These are phyloP conservation scores for Paraconiothyrium brasiliense DNA, from an alignment of 2,329 filamentous ascomycete genomes.

Conservation along the genomic window DNA sequence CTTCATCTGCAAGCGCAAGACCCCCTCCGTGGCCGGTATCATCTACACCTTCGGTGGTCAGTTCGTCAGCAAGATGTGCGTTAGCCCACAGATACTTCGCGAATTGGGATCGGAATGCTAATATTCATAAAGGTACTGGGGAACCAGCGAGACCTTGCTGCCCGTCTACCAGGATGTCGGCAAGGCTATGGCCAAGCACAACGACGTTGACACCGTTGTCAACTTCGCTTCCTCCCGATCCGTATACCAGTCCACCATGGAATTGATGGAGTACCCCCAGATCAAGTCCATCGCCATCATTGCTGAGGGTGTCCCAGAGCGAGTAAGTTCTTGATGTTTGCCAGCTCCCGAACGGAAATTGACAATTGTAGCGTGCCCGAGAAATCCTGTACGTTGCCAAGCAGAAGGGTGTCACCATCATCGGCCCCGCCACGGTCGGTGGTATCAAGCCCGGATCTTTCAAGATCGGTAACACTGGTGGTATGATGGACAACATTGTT, in stretches of 20 bases:
- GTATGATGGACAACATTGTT: conserved; percentile 99
- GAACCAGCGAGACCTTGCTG: conserved; percentile 97
- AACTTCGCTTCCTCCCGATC: conserved; percentile 99
- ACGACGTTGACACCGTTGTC: conserved; percentile 95
- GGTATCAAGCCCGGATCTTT: conserved; percentile 99
- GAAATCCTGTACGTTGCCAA: conserved; percentile 96
- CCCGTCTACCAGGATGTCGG: conserved; percentile 95
- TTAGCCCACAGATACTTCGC: conserved; percentile 34
- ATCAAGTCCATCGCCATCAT: conserved; percentile 99
- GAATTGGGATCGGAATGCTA: conserved; percentile 24
- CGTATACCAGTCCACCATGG: conserved; percentile 98
- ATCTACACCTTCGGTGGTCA: conserved; percentile 99
- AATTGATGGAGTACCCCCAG: conserved; percentile 96
- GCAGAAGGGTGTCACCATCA: conserved; percentile 99
- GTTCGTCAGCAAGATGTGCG: conserved; percentile 99
- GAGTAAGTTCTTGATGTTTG: conserved; percentile 68
- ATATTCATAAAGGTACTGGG: conserved; percentile 78
- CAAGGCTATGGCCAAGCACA: conserved; percentile 96
- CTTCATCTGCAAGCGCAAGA: conserved; percentile 99
- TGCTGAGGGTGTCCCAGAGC: conserved; percentile 97
- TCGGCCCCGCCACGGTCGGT: conserved; percentile 97
- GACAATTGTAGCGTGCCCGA: conserved; percentile 77
- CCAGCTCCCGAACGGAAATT: conserved; percentile 17
- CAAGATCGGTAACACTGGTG: conserved; percentile 99
- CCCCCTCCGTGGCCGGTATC: conserved; percentile 96